Conservation (phyloP, 257 asterid species). For the Nicotiana otophora region DNA sequence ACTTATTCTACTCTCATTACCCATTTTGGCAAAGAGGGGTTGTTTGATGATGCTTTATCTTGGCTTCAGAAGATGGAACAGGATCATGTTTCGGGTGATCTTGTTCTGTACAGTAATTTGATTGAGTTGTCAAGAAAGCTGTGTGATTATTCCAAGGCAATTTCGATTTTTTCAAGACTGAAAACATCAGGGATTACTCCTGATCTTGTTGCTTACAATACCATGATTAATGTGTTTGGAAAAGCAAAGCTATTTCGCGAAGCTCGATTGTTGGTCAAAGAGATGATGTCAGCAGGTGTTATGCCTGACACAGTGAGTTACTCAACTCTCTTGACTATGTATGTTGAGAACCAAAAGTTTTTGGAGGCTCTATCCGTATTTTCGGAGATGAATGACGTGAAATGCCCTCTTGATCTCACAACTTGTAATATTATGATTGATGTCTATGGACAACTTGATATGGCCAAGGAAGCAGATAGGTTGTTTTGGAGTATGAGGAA, state of each 20-base stretch:
- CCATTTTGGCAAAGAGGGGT: constrained; percentile 75
- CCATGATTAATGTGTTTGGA: constrained; percentile 91
- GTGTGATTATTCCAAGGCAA: constrained; percentile 79
- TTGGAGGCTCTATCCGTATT: constrained; percentile 77
- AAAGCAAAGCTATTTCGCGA: constrained; percentile 90
- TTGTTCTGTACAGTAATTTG: constrained; percentile 78
- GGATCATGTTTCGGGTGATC: constrained; percentile 74
- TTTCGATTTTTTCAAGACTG: constrained; percentile 68
- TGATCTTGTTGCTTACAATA: constrained; percentile 80
- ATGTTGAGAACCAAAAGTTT: constrained; percentile 66
- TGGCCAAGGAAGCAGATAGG: constrained; percentile 94
- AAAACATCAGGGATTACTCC: constrained; percentile 71
- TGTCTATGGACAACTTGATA: constrained; percentile 87
- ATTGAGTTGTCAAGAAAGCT: constrained; percentile 81
- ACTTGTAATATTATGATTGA: constrained; percentile 94
- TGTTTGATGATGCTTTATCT: constrained; percentile 85
- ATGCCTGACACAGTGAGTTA: constrained; percentile 79
- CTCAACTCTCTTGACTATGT: constrained; percentile 70
- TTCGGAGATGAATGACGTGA: constrained; percentile 66
- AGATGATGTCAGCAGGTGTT: constrained; percentile 65
- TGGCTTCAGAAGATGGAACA: constrained; percentile 96
- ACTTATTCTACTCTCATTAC: constrained; percentile 87
- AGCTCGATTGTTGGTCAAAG: constrained; percentile 54
- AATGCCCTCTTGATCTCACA: constrained; percentile 62
- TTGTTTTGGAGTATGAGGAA: constrained; percentile 92